Percentiles rank a stretch among this genome's conserved stretches.
Conservation (phyloP, 108 stramenopile genomes). For the Nannochloropsis granulata region DNA sequence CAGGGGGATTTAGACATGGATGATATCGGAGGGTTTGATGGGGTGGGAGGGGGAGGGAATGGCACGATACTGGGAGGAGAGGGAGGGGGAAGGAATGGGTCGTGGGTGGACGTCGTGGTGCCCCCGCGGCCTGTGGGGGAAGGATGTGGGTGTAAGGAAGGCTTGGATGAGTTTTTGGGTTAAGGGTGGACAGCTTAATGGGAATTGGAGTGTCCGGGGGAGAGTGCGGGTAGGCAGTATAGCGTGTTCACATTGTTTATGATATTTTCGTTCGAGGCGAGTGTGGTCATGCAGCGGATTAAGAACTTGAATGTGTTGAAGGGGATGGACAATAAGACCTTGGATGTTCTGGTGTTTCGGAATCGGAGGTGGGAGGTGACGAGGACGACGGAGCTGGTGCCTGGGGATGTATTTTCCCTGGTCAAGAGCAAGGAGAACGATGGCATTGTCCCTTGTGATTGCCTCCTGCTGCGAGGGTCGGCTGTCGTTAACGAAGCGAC, state of each 20-base stretch:
- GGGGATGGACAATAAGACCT: conserved; percentile 29
- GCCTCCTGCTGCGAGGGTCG: conserved; percentile 62
- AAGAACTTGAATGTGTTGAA: conserved; percentile 33
- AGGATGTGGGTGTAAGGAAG: not conserved
- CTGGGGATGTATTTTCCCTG: conserved; percentile 83
- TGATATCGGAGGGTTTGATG: not conserved
- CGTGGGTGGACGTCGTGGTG: not conserved
- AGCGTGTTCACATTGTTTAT: conserved; percentile 76
- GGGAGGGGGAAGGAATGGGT: not conserved
- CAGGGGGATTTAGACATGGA: not conserved
- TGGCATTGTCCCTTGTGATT: conserved; percentile 82
- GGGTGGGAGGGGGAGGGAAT: not conserved
- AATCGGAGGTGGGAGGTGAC: conserved; percentile 46
- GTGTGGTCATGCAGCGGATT: conserved; percentile 51
- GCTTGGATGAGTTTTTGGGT: not conserved
- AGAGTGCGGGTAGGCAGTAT: too few relatives aligned
- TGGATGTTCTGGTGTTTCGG: conserved; percentile 59
- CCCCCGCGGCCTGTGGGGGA: not conserved
- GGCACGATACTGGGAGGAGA: not conserved
- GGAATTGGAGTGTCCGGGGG: too few relatives aligned
- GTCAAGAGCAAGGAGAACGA: conserved; percentile 44
- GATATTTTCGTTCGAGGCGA: conserved; percentile 78
- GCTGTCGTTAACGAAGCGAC: conserved; percentile 10
- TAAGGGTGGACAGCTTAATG: too few relatives aligned
- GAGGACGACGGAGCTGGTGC: conserved; percentile 58